Base-by-base conservation (phyloP, 2,329 filamentous ascomycete species). In the Fonsecaea multimorphosa region DNA sequence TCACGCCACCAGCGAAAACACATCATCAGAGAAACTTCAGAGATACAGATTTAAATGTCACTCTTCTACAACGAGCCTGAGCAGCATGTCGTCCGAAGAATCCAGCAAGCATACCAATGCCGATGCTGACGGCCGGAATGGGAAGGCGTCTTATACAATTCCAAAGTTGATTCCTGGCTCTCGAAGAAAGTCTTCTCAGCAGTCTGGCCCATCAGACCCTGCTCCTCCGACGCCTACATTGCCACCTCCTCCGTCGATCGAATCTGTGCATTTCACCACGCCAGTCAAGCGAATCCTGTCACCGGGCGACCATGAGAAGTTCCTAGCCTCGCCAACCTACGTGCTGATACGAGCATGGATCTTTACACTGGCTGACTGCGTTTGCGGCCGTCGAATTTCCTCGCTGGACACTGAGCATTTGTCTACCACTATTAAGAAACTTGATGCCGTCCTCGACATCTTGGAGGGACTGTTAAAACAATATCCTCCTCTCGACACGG, bases 251-350 rank as follows among this genome's bases (percentile, higher is more conserved):
- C 89, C 90, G 65, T 84, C 87, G 67, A 81, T 84, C 46, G 83
- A 85, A 59, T 83, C 80, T 53, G 82, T 89, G 74, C 79, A 78
- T 5, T 96, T 91, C 81, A 81, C 82, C 64, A 81, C 81, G 5
- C 95, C 95, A 0, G 86, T 84, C 12, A 86, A 93, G 66, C 87
- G 93, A 8, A 98, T 99, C 59, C 81, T 99, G 12, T 94, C 93
- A 2, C 83, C 83, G 1, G 82, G 86, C 56, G 95, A 99, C 72
- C 93, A 96, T 75, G 84, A 91, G 19, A 79, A 92, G 3, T 99
- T 98, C 73, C 84, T 93, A 19, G 80, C 86, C 0, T 97, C 93
- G 0, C 83, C 89, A 0, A 89, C 93, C 6, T 90, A 91, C 77
- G 83, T 83, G 7, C 85, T 98, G 46, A 85, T 99, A 51, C 82